A percentile compares a stretch with the other conserved stretches of the same genome.
These are phyloP conservation scores for Isatis lusitanica DNA, from an alignment of 441 rosid genomes.

Conservation along the genomic window DNA sequence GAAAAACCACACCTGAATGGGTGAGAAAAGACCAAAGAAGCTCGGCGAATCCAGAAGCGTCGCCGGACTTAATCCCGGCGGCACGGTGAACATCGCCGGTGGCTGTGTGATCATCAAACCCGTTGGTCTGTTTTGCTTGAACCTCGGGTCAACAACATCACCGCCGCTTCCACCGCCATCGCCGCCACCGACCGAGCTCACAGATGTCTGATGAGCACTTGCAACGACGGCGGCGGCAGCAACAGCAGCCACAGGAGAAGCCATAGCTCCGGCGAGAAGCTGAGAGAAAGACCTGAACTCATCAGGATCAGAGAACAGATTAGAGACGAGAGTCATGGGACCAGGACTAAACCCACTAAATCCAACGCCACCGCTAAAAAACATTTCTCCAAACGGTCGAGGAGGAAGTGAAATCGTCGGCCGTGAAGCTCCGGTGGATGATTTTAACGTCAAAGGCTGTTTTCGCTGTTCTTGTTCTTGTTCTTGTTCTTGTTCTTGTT, in stretches of 20 bases:
- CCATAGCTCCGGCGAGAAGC: slow-evolving; percentile 75
- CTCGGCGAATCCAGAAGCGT: slow-evolving; percentile 65
- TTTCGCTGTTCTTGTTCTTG: neutral
- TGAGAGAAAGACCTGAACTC: slow-evolving; percentile 75
- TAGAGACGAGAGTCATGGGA: slow-evolving; percentile 82
- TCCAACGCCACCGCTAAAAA: slow-evolving; percentile 47
- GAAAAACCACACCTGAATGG: slow-evolving; percentile 46
- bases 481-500: slow-evolving; percentile 15
- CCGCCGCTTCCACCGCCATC: slow-evolving; percentile 4
- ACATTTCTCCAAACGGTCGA: slow-evolving; percentile 48
- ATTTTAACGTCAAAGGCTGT: slow-evolving; percentile 12
- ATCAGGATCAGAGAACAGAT: slow-evolving; percentile 60
- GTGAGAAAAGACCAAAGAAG: slow-evolving; percentile 52
- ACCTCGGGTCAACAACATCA: slow-evolving; percentile 40
- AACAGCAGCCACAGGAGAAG: slow-evolving; percentile 46
- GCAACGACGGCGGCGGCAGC: slow-evolving; percentile 15
- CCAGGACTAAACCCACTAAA: slow-evolving; percentile 84
- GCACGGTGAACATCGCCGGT: slow-evolving; percentile 47
- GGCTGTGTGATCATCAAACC: slow-evolving; percentile 50
- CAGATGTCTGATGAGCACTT: slow-evolving; percentile 20
- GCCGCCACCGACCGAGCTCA: slow-evolving; percentile 24
- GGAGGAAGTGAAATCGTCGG: slow-evolving; percentile 64
- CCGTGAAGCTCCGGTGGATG: slow-evolving; percentile 32
- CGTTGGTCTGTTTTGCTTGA: slow-evolving; percentile 47
- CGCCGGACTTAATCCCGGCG: slow-evolving; percentile 54